Evolutionary conservation across 805 yeast species (phyloP), one percentile per base, ranked within the genome.

Genomic region (Schwanniomyces polymorphus): DNA sequence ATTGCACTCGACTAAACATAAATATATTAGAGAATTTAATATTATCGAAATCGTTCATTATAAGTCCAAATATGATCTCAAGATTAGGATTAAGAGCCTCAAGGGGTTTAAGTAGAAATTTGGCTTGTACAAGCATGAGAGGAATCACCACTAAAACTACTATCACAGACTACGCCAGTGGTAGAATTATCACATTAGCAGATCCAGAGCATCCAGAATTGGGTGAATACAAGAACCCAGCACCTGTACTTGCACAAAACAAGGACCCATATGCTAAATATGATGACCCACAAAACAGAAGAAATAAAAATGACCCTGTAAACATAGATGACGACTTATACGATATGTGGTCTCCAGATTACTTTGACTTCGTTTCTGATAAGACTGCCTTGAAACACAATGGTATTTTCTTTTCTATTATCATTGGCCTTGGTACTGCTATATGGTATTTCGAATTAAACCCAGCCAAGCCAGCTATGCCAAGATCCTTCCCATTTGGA

Each of bases 291-390:
- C 95, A 88, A 68, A 80, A 84, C 65, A 80, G 92, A 72, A 82
- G 95, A 69, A 88, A 88, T 73, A 74, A 80, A 54, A 79, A 81
- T 53, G 91, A 88, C 52, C 88, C 90, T 26, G 65, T 88, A 53
- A 84, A 83, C 63, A 81, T 83, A 46, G 81, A 84, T 57, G 86
- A 84, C 55, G 96, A 88, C 60, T 70, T 80, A 65, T 75, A 84
- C 60, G 91, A 88, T 65, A 78, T 87, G 76, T 88, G 96, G 96
- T 80, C 96, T 7, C 94, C 96, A 10, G 95, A 88, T 60, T 78
- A 83, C 60, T 81, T 75, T 63, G 82, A 83, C 56, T 64, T 73
- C 33, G 86, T 82, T 28, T 70, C 79, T 34, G 85, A 86, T 65
- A 61, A 66, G 40, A 76, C 80, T 27, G 95, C 96, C 1, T 64